These are phyloP conservation scores for Aspergillus brunneoviolaceus DNA, from an alignment of 2,329 filamentous ascomycete species.

Conservation along the genomic window DNA sequence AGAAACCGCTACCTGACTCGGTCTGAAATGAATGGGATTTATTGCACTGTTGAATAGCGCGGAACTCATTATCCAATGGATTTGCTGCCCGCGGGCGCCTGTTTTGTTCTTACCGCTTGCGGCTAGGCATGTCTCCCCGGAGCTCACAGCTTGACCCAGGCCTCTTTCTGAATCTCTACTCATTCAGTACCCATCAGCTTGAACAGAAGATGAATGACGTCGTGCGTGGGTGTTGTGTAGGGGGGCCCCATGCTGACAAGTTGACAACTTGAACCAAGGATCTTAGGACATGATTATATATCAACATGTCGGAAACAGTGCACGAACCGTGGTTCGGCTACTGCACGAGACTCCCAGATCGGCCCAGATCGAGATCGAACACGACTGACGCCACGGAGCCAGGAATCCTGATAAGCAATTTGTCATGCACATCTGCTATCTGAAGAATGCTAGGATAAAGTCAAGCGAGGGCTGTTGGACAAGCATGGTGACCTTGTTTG, in stretches of 20 bases:
- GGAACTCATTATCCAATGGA: not conserved
- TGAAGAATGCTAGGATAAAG: not conserved
- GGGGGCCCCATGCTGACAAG: not conserved
- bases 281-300: not conserved
- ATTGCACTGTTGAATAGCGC: not conserved
- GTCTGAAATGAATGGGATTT: too few relatives aligned
- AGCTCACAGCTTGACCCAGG: not conserved
- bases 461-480: not conserved
- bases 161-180: not conserved
- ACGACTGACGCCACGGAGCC: not conserved
- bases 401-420: not conserved
- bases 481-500: not conserved
- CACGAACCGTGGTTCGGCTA: not conserved
- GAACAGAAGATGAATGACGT: not conserved
- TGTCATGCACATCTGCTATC: not conserved
- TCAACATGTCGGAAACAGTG: not conserved
- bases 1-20: not conserved
- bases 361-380: not conserved
- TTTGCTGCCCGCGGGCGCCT: too few relatives aligned
- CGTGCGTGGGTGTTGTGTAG: not conserved
- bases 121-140: not conserved
- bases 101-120: not conserved
- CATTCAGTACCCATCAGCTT: not conserved
- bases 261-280: not conserved
- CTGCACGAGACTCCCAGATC: not conserved